Percentiles rank a stretch among this genome's conserved stretches.
These are phyloP conservation scores for Globisporangium nagaii DNA, from an alignment of 352 stramenopile genomes.

Conservation along the genomic window DNA sequence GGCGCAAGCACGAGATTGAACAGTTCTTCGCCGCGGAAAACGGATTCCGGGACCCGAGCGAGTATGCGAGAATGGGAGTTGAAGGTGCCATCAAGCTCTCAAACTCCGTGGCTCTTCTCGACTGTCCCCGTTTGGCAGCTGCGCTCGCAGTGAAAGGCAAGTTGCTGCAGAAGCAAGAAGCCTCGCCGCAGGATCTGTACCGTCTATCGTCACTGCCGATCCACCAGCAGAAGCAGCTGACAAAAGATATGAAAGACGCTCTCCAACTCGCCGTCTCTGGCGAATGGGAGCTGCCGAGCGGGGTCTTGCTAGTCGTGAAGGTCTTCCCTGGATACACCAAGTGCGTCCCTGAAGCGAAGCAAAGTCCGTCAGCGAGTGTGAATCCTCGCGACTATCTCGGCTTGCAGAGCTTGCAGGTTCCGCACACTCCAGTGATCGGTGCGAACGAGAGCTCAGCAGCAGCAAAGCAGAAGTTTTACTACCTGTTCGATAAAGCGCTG, in stretches of 20 bases:
- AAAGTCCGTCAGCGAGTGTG: background rate
- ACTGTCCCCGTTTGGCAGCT: conserved; percentile 27
- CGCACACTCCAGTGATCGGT: background rate
- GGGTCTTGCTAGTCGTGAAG: conserved; percentile 71
- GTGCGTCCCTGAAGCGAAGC: conserved; percentile 13
- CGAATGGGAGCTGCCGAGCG: conserved; percentile 43
- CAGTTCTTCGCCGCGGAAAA: conserved; percentile 63
- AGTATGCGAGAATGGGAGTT: conserved; percentile 43
- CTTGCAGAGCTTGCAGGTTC: conserved; percentile 55
- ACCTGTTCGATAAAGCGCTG: conserved; percentile 73
- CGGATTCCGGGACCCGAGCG: conserved; percentile 50
- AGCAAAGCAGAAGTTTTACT: conserved; percentile 63
- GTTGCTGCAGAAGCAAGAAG: conserved; percentile 14
- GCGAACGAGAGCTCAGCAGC: background rate
- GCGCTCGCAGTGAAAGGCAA: conserved; percentile 18
- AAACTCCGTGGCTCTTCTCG: conserved; percentile 65
- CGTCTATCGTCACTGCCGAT: conserved; percentile 16
- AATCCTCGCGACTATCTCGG: conserved; percentile 29
- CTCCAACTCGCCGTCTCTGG: conserved; percentile 26
- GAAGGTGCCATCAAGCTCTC: conserved; percentile 64
- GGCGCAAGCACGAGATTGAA: conserved; percentile 30
- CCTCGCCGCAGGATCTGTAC: conserved; percentile 8
- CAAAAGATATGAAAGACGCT: conserved; percentile 33
- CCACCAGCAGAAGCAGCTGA: conserved; percentile 19
- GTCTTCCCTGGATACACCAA: conserved; percentile 78